Percentiles rank a stretch among this genome's conserved stretches.
phyloP scores from a whole-genome alignment of 768 basidiomycete genomes.

The Collybia nuda region DNA sequence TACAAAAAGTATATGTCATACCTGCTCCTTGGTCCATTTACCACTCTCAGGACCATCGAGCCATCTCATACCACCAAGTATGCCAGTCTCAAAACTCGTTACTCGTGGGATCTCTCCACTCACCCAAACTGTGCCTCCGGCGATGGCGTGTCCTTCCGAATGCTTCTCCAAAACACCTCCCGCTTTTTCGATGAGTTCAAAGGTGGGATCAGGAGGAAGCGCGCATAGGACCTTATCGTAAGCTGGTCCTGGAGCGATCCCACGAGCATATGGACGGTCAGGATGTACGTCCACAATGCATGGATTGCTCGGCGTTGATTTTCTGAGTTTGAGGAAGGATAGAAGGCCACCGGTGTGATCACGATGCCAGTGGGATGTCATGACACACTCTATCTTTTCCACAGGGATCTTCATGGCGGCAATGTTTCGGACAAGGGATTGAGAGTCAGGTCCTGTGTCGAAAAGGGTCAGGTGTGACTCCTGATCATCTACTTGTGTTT shows the following conservation, averaged over 20 bases:
- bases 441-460: slow-evolving; percentile 82
- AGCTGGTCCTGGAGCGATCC: slow-evolving; percentile 65
- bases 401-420: slow-evolving; percentile 56
- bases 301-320: slow-evolving; percentile 15
- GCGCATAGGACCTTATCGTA: slow-evolving; percentile 57
- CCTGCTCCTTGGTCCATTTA: slow-evolving; percentile 57
- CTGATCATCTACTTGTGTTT: slow-evolving; percentile 52
- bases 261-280: slow-evolving; percentile 68
- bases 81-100: slow-evolving; percentile 66
- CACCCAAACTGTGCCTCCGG: slow-evolving; percentile 64
- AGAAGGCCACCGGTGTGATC: slow-evolving; percentile 77
- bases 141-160: slow-evolving; percentile 62
- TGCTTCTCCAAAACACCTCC: slow-evolving; percentile 60
- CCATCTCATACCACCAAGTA: slow-evolving; percentile 71
- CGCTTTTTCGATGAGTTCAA: slow-evolving; percentile 55
- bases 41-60: slow-evolving; percentile 32
- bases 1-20: slow-evolving; percentile 18
- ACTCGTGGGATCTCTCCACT: slow-evolving; percentile 80
- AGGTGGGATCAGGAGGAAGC: slow-evolving; percentile 70
- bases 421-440: slow-evolving; percentile 72
- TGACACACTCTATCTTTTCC: slow-evolving; percentile 55
- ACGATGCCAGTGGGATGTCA: slow-evolving; percentile 81
- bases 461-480: slow-evolving; percentile 62
- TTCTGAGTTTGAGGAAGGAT: slow-evolving; percentile 55
- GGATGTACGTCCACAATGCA: slow-evolving; percentile 78